Evolutionary conservation across 257 asterid genomes (phyloP), one percentile per base, ranked within the genome.

Genomic region (Gardenia jasminoides): DNA sequence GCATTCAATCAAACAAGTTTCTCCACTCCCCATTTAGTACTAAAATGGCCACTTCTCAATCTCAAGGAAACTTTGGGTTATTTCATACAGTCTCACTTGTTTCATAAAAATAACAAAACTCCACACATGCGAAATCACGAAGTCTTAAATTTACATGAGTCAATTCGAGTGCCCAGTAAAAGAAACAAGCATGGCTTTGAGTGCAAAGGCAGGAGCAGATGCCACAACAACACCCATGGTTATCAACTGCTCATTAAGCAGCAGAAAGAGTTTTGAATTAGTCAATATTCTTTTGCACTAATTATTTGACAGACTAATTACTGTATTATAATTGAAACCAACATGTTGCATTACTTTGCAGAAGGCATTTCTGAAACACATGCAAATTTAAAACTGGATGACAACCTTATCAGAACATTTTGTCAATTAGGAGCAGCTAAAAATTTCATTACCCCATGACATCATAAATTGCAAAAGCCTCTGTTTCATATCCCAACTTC

Each of bases 401-500:
- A 50, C 44, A n/a, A 46, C 61, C 50, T 7, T 10, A 7, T 66
- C 66, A 80, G 36, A 4, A n/a, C 26, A 24, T 41, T 61, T 61
- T 41, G 20, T 41, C 41, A 70, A 28, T 6, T 15, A 43, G 30
- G 47, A 24, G 67, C 50, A 64, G 81, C 64, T 50, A 24, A 75
- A 69, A 75, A 56, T 75, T 80, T 56, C 65, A 74, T 82, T 80
- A 94, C 99, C 92, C 87, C 98, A 95, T 95, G 76, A 90, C 90
- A 85, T 95, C 98, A 86, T 95, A 93, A 80, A 93, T 80, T 76
- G 97, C 98, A 83, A 95, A 89, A 78, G 99, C 98, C 86, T 93
- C 99, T 0, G 96, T 91, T 87, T 95, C 99, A 79, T 95, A 93
- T 76, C 98, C 97, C 91, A 91, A 83, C 88, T 95, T 92, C 86